Percentiles rank a stretch among this genome's conserved stretches.
These are phyloP conservation scores for Candida piceae DNA, from an alignment of 805 yeast species.

Conservation along the genomic window DNA sequence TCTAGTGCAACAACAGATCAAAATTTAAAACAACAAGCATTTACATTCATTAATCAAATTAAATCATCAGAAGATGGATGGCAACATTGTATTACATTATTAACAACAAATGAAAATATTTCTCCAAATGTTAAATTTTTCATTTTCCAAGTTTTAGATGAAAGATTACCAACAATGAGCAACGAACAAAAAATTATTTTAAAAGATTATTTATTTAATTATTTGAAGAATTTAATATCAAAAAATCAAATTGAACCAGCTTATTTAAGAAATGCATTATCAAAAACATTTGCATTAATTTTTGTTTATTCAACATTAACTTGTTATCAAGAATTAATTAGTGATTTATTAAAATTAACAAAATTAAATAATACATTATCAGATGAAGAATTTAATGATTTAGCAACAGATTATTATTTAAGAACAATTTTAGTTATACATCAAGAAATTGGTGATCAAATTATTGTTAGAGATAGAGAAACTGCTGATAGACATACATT, in stretches of 20 bases:
- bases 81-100: slow-evolving; percentile 47
- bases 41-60: slow-evolving; percentile 47
- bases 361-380: slow-evolving; percentile 11
- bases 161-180: slow-evolving; percentile 40
- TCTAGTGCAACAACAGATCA: slow-evolving; percentile 63
- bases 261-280: slow-evolving; percentile 50
- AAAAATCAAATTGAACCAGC: slow-evolving; percentile 31
- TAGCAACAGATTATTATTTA: slow-evolving; percentile 65
- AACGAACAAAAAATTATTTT: slow-evolving; percentile 42
- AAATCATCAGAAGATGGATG: slow-evolving; percentile 53
- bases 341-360: slow-evolving; percentile 41
- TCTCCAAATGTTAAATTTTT: slow-evolving; percentile 60
- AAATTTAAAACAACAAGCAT: slow-evolving; percentile 55
- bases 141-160: slow-evolving; percentile 64
- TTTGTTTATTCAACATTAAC: slow-evolving; percentile 45
- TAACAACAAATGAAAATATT: slow-evolving; percentile 30
- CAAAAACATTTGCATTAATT: slow-evolving; percentile 49
- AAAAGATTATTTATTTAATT: slow-evolving; percentile 43
- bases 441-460: slow-evolving; percentile 89
- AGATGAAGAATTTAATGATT: slow-evolving; percentile 29
- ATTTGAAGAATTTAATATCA: slow-evolving; percentile 30
- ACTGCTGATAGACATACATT: slow-evolving; percentile 59
- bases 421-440: slow-evolving; percentile 74
- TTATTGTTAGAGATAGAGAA: slow-evolving; percentile 64
- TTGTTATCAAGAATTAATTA: slow-evolving; percentile 47